Evolutionary conservation across 139 green algal species (phyloP).

Genomic region (Asterochloris sp.): DNA sequence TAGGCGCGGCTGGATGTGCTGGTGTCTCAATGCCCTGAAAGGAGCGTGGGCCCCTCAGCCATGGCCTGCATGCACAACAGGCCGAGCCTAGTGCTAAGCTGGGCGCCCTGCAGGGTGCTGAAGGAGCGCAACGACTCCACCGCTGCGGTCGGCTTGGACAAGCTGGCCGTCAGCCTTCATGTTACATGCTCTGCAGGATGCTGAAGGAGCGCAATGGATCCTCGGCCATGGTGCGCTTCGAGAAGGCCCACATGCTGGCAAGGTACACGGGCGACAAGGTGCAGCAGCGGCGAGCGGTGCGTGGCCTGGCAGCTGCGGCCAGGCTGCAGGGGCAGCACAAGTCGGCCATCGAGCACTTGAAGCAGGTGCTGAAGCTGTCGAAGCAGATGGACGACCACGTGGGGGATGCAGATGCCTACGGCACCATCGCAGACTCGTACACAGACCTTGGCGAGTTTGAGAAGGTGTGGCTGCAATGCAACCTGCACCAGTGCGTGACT

Average conservation of each 20-base stretch:
- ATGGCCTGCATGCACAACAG: no score
- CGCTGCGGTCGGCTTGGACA: conserved; percentile 22
- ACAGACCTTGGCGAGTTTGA: conserved; percentile 91
- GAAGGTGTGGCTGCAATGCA: conserved; percentile 24
- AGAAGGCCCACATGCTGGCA: conserved; percentile 92
- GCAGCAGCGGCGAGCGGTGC: conserved; percentile 80
- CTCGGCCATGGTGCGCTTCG: conserved; percentile 86
- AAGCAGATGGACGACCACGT: conserved; percentile 65
- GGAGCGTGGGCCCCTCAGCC: no score
- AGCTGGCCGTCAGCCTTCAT: neutral
- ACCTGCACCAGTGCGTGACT: neutral
- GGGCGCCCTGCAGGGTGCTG: conserved; percentile 47
- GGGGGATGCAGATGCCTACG: conserved; percentile 85
- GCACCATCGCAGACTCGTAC: conserved; percentile 92
- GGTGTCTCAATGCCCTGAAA: neutral
- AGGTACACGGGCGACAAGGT: conserved; percentile 64
- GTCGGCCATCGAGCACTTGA: conserved; percentile 80
- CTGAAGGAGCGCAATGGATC: conserved; percentile 81
- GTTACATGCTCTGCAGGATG: conserved; percentile 26
- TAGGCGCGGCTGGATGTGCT: neutral
- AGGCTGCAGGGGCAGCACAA: conserved; percentile 68
- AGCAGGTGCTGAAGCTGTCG: conserved; percentile 82
- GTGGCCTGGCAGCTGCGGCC: conserved; percentile 77
- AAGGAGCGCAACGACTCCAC: conserved; percentile 73
- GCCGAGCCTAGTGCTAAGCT: neutral